Evolutionary conservation across 495 filamentous ascomycete species (phyloP).

Genomic region (Chaetomium cochliodes): DNA sequence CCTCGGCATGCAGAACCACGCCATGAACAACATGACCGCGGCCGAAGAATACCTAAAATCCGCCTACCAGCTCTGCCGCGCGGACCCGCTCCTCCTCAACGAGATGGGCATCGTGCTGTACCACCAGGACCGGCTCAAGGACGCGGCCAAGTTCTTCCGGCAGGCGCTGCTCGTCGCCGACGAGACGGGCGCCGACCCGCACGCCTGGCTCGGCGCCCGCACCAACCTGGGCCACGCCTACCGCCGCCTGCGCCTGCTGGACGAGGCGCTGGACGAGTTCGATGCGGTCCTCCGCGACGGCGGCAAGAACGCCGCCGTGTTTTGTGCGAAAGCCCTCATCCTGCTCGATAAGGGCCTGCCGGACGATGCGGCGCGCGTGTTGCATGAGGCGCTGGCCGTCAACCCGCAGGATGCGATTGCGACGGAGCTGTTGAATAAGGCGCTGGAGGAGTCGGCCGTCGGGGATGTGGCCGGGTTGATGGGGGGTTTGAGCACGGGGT

Average conservation of each 20-base stretch:
- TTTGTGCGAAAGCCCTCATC: conserved; percentile 71
- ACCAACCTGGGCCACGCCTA: conserved; percentile 88
- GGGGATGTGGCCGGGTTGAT: conserved; percentile 30
- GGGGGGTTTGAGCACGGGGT: conserved; percentile 5
- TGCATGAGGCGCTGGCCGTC: conserved; percentile 73
- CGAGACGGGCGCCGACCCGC: conserved; percentile 75
- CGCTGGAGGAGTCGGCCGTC: conserved; percentile 65
- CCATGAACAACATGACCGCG: conserved; percentile 88
- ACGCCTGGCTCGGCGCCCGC: conserved; percentile 82
- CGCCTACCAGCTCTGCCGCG: conserved; percentile 71
- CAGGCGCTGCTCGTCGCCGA: conserved; percentile 72
- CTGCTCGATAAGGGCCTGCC: conserved; percentile 65
- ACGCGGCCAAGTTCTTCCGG: conserved; percentile 69
- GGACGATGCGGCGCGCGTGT: conserved; percentile 63
- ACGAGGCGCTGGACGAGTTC: conserved; percentile 73
- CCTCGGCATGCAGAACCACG: conserved; percentile 96
- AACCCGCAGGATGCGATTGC: conserved; percentile 70
- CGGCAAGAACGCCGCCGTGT: conserved; percentile 67
- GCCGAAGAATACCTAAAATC: conserved; percentile 95
- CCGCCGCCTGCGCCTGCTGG: conserved; percentile 65
- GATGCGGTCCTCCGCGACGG: conserved; percentile 77
- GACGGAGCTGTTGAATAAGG: conserved; percentile 70
- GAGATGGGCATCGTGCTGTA: conserved; percentile 94
- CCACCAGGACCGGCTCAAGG: conserved; percentile 76
- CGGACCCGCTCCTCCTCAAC: conserved; percentile 88